phyloP scores from a whole-genome alignment of 768 basidiomycete species.

The Boletellus sp. region DNA sequence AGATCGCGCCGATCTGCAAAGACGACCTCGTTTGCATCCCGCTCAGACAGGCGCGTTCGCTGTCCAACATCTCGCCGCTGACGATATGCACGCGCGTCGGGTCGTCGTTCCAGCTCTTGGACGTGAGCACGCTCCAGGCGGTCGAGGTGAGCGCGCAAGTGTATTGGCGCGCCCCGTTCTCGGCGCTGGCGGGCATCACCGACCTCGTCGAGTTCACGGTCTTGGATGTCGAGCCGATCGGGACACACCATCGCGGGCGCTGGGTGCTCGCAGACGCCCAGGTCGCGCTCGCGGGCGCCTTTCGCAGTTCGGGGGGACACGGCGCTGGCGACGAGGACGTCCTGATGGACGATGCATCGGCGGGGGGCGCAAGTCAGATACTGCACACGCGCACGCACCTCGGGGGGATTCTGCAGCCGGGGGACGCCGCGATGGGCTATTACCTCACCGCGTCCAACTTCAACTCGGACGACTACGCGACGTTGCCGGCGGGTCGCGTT shows the following conservation, averaged over 20 bases:
- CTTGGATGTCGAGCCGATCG: constrained; percentile 87
- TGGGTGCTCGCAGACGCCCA: constrained; percentile 86
- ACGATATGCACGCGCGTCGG: constrained; percentile 89
- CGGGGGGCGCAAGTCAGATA: constrained; percentile 66
- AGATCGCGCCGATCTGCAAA: constrained; percentile 96
- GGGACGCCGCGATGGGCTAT: constrained; percentile 91
- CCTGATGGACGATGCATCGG: constrained; percentile 61
- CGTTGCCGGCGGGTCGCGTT: constrained; percentile 59
- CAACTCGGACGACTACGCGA: constrained; percentile 84
- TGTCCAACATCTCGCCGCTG: constrained; percentile 87
- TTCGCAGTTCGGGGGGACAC: constrained; percentile 50
- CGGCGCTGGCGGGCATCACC: constrained; percentile 72
- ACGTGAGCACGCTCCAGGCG: constrained; percentile 79
- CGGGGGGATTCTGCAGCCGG: constrained; percentile 89
- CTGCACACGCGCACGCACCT: constrained; percentile 97
- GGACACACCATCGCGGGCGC: constrained; percentile 63
- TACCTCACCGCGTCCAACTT: constrained; percentile 86
- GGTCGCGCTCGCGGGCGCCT: constrained; percentile 80
- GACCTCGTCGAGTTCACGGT: constrained; percentile 95
- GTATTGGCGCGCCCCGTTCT: constrained; percentile 93
- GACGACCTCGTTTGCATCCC: constrained; percentile 95
- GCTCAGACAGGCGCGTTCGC: constrained; percentile 69
- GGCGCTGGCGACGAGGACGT: constrained; percentile 39
- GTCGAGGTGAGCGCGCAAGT: constrained; percentile 74
- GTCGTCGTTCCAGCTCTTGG: constrained; percentile 86